Evolutionary conservation across 2,329 filamentous ascomycete species (phyloP).

Genomic region (Trichoderma endophyticum): DNA sequence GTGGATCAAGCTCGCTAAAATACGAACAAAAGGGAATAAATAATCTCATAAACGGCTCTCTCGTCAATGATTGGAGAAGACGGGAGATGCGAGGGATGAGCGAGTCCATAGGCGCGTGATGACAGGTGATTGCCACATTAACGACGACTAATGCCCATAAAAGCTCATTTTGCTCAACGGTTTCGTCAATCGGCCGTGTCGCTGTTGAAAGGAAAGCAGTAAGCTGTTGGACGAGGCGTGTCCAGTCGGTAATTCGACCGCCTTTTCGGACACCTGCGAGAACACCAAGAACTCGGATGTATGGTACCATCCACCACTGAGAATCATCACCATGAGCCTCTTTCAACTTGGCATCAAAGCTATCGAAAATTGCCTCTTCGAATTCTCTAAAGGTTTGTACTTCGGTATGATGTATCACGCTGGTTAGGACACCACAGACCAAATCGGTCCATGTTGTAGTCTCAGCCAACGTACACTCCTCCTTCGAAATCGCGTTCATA

Average conservation of each 20-base stretch:
- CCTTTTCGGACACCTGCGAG: slow-evolving; percentile 80
- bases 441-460: slow-evolving; percentile 59
- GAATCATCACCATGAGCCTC: slow-evolving; percentile 26
- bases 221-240: slow-evolving; percentile 55
- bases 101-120: slow-evolving; percentile 74
- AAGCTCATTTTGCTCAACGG: slow-evolving; percentile 31
- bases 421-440: slow-evolving; percentile 72
- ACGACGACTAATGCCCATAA: slow-evolving; percentile 60
- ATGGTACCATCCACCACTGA: slow-evolving; percentile 44
- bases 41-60: slow-evolving; percentile 62
- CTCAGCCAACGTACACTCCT: slow-evolving; percentile 47
- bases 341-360: slow-evolving; percentile 37
- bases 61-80: slow-evolving; percentile 62
- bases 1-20: slow-evolving; percentile 68
- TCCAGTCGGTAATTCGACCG: slow-evolving; percentile 70
- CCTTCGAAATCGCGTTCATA: slow-evolving; percentile 48
- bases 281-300: slow-evolving; percentile 62
- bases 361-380: slow-evolving; percentile 58
- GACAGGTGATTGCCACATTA: slow-evolving; percentile 64
- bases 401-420: slow-evolving; percentile 77
- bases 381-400: slow-evolving; percentile 69
- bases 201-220: slow-evolving; percentile 49
- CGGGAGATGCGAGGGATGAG: slow-evolving; percentile 67
- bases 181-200: slow-evolving; percentile 32
- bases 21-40: slow-evolving; percentile 86